Base-by-base conservation (phyloP, 2,329 filamentous ascomycete genomes). In the Aspergillus terreus region DNA sequence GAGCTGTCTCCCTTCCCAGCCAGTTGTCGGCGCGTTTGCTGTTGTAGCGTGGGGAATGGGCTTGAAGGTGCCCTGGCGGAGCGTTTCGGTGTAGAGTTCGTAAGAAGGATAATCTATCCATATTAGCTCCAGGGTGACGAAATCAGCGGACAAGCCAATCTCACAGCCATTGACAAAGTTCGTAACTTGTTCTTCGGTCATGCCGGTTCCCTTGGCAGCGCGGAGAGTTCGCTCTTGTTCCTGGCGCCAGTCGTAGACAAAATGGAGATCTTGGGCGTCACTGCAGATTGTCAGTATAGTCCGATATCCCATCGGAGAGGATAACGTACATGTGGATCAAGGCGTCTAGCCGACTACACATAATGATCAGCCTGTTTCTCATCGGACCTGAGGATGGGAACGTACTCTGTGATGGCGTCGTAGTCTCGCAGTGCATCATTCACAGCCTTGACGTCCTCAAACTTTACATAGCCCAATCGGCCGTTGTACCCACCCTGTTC, bases 161-260 rank as follows among this genome's bases (percentile, higher is more conserved):
- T 30, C 27, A 81, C 78, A 84, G 57, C 83, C 83, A 65, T 86
- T 80, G 14, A 89, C 88, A 68, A 96, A 96, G 44, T 79, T 76
- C 51, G 83, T 77, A 41, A 96, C 89, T 67, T 92, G 82, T 50
- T 90, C 86, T 59, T 89, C 85, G 1, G 83, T 87, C 92, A 96
- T 96, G 27, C 90, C 91, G 0, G 78, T 80, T 1, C 88, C 90
- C 58, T 81, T 87, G 19, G 78, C 72, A 6, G 75, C 75, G 21
- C 87, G 81, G 61, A 96, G 76, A 52, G 81, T 81, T 44, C 81
- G 80, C 71, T 96, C 91, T 71, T 95, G 90, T 72, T 96, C 78
- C 60, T 85, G 75, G 12, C 91, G 83, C 92, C 92, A 96, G 55
- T 80, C 81, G 63, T 96, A 96, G 47, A 95, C 92, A 64, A 84